phyloP scores from a whole-genome alignment of 129 eudicot genomes.

The Artemisia annua region DNA sequence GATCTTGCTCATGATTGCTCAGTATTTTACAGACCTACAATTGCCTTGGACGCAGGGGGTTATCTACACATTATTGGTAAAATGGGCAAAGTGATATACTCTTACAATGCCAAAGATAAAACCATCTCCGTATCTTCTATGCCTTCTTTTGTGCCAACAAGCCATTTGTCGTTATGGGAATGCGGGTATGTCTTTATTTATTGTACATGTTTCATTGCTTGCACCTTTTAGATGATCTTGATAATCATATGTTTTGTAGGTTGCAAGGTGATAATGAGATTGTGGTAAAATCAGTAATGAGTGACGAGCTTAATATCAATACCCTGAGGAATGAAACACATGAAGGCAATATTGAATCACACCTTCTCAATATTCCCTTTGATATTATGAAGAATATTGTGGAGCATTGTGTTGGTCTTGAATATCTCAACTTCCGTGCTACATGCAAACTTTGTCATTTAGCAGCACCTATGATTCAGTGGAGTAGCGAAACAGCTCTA shows the following conservation, averaged over 20 bases:
- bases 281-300: neutral
- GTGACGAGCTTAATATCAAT: neutral
- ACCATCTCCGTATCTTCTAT: neutral
- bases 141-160: neutral
- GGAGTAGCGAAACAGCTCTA: too few species aligned
- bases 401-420: neutral
- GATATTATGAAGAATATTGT: conserved; percentile 5
- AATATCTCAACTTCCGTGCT: conserved; percentile 17
- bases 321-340: neutral
- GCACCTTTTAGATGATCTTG: too few species aligned
- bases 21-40: neutral
- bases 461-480: neutral
- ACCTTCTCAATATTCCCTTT: conserved; percentile 10
- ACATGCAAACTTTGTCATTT: neutral
- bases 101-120: conserved; percentile 14
- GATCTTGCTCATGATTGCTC: neutral
- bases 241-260: neutral
- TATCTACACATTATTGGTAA: conserved; percentile 4
- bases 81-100: neutral
- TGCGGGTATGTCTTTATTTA: conserved; percentile 4
- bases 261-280: neutral
- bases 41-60: conserved; percentile 2
- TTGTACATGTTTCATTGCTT: too few species aligned
- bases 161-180: neutral
- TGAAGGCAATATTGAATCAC: neutral